Conservation (phyloP, 1,284 basidiomycete genomes). For the Sanguinoderma infundibulare region DNA sequence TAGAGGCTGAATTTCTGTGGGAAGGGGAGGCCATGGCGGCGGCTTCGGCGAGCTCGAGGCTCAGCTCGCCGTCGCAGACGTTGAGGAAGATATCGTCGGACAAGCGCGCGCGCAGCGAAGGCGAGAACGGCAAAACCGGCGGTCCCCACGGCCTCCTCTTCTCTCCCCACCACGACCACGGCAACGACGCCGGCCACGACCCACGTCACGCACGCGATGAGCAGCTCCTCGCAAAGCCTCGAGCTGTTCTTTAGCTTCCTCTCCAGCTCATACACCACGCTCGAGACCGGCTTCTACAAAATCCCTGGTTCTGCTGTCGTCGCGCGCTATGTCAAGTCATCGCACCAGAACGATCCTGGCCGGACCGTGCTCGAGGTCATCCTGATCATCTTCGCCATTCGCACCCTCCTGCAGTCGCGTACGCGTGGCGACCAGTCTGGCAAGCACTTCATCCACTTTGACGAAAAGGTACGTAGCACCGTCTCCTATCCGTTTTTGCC, state of each 20-base stretch:
- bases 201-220: constrained; percentile 35
- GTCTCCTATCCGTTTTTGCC: background rate
- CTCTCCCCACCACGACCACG: constrained; percentile 21
- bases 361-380: constrained; percentile 91
- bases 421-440: constrained; percentile 86
- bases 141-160: constrained; percentile 4
- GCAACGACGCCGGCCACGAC: constrained; percentile 17
- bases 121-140: background rate
- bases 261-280: constrained; percentile 53
- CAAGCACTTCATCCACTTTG: constrained; percentile 92
- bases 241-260: constrained; percentile 68
- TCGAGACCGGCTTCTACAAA: constrained; percentile 68
- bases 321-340: constrained; percentile 89
- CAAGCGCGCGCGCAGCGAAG: constrained; percentile 10
- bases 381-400: constrained; percentile 86
- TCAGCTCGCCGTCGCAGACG: constrained; percentile 32
- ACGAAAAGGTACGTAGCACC: constrained; percentile 71
- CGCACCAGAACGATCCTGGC: constrained; percentile 91
- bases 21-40: constrained; percentile 34
- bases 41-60: constrained; percentile 35
- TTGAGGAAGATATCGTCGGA: constrained; percentile 16
- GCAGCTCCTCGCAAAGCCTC: constrained; percentile 44
- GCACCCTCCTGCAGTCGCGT: constrained; percentile 88
- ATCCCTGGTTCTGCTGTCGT: constrained; percentile 91
- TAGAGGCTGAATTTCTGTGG: constrained; percentile 34